Evolutionary conservation across 257 asterid species (phyloP).

Genomic region (Nicotiana attenuata): DNA sequence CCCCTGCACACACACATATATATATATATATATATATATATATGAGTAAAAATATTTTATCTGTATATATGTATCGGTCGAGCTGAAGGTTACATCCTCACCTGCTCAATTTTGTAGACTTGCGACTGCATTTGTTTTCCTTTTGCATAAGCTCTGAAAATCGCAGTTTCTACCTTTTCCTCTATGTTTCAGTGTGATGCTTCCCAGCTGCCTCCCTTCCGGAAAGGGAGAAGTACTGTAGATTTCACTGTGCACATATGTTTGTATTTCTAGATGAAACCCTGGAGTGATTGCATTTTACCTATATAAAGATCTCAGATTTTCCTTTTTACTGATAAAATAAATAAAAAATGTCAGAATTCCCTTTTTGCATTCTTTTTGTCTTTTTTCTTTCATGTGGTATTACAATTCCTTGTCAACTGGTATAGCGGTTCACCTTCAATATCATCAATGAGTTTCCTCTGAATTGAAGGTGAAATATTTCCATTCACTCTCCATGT

Average conservation of each 20-base stretch:
- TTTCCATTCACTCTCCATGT: neutral
- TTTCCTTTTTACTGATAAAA: neutral
- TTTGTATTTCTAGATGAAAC: neutral
- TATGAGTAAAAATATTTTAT: neutral
- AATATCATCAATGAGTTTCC: neutral
- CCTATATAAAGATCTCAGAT: neutral
- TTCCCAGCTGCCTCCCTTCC: neutral
- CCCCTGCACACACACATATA: too few relatives aligned
- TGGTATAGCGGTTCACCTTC: neutral
- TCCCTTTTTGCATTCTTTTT: neutral
- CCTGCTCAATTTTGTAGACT: neutral
- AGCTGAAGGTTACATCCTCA: neutral
- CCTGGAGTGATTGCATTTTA: neutral
- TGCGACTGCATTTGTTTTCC: neutral
- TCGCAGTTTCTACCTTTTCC: neutral
- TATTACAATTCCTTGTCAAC: neutral
- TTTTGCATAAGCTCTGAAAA: neutral
- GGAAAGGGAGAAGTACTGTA: neutral
- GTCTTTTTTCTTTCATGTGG: neutral
- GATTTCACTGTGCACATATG: neutral
- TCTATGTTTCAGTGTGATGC: neutral
- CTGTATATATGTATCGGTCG: neutral
- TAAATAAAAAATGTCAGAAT: neutral
- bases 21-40: neutral
- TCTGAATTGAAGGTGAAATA: neutral